phyloP scores from a whole-genome alignment of 2,329 filamentous ascomycete species.

The Aureobasidium sp. region DNA sequence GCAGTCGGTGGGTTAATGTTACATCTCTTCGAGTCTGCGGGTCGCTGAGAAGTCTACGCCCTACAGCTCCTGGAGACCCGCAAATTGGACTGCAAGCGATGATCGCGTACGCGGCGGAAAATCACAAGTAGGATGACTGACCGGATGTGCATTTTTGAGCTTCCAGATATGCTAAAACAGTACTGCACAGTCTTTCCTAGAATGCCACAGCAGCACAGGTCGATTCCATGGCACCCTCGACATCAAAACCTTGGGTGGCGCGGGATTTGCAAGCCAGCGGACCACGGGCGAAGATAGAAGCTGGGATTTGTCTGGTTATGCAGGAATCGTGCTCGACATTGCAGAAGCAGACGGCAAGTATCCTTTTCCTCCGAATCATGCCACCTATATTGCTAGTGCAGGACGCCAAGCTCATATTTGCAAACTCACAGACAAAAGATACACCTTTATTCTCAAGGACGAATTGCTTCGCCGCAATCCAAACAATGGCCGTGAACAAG shows the following conservation, averaged over 20 bases:
- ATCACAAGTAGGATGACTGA: slow-evolving; percentile 42
- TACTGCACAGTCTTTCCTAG: slow-evolving; percentile 41
- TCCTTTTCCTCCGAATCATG: neutral
- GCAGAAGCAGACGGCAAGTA: slow-evolving; percentile 45
- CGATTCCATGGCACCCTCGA: slow-evolving; percentile 64
- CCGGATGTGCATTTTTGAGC: neutral
- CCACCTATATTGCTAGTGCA: neutral
- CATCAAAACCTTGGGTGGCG: slow-evolving; percentile 66
- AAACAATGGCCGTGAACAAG: slow-evolving; percentile 62
- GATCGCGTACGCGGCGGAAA: slow-evolving; percentile 71
- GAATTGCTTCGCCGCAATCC: slow-evolving; percentile 49
- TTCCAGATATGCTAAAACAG: slow-evolving; percentile 3
- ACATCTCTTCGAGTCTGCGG: slow-evolving; percentile 5
- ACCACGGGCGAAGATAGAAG: slow-evolving; percentile 50
- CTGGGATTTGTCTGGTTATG: slow-evolving; percentile 59
- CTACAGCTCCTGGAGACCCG: slow-evolving; percentile 45
- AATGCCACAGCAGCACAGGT: slow-evolving; percentile 35
- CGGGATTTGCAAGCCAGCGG: slow-evolving; percentile 74
- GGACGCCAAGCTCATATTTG: neutral
- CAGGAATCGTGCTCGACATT: slow-evolving; percentile 54
- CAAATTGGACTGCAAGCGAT: slow-evolving; percentile 63
- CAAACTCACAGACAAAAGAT: slow-evolving; percentile 45
- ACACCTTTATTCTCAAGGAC: slow-evolving; percentile 72
- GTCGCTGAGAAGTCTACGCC: slow-evolving; percentile 7
- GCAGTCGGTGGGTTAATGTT: slow-evolving; percentile 23